These are phyloP conservation scores for Aotearoamyces nothofagi DNA, from an alignment of 2,329 filamentous ascomycete species.

Conservation along the genomic window DNA sequence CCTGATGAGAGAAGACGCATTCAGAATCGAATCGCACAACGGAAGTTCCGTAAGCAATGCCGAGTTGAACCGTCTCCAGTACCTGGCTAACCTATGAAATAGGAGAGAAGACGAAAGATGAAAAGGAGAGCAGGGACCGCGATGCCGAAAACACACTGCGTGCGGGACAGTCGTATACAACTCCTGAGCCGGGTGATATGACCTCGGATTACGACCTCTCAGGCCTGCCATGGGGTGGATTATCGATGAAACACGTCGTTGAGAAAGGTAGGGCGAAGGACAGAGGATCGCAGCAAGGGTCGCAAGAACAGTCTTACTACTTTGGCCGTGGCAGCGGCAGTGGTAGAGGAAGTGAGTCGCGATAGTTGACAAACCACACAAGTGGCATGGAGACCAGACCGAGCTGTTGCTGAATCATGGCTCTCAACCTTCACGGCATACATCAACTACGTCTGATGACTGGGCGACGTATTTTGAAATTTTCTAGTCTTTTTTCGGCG, in stretches of 20 bases:
- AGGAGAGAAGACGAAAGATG: slow-evolving; percentile 58
- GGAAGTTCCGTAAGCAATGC: slow-evolving; percentile 52
- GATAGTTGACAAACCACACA: background rate
- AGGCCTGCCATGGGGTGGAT: slow-evolving; percentile 57
- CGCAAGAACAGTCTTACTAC: slow-evolving; percentile 15
- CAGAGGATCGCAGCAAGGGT: slow-evolving; percentile 24
- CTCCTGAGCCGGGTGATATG: slow-evolving; percentile 42
- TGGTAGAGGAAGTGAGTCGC: slow-evolving; percentile 11
- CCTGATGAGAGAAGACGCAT: slow-evolving; percentile 58
- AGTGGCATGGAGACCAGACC: no score
- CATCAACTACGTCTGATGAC: no score
- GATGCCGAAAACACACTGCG: slow-evolving; percentile 46
- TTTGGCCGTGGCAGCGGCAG: slow-evolving; percentile 17
- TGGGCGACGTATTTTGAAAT: no score
- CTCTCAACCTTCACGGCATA: no score
- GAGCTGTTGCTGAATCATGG: no score
- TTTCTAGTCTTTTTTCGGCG: no score
- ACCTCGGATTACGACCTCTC: slow-evolving; percentile 36
- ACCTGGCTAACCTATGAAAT: no score
- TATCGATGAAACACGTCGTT: slow-evolving; percentile 41
- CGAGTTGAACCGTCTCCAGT: no score
- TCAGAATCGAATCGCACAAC: slow-evolving; percentile 62
- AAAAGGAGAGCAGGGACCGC: slow-evolving; percentile 49
- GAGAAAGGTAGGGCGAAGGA: slow-evolving; percentile 27
- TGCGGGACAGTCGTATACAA: slow-evolving; percentile 48